Conservation (phyloP, 1,139 yeast genomes). For the Nakaseomyces nivariensis region DNA sequence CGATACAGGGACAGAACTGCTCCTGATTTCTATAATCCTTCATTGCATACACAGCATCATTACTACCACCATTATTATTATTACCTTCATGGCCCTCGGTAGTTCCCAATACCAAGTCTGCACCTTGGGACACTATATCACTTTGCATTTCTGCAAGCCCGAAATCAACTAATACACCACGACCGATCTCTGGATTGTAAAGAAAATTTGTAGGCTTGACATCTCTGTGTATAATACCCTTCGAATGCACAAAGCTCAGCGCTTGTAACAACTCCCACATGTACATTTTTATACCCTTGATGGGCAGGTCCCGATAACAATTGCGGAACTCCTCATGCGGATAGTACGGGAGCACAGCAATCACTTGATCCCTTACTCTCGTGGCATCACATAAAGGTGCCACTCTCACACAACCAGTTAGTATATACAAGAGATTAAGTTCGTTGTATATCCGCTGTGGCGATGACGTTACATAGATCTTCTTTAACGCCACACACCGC, state of each 20-base stretch:
- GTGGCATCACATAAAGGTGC: conserved; percentile 86
- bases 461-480: conserved; percentile 91
- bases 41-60: conserved; percentile 11
- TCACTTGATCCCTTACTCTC: conserved; percentile 80
- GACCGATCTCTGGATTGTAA: conserved; percentile 62
- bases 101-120: background rate
- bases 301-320: conserved; percentile 69
- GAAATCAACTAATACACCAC: conserved; percentile 85
- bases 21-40: conserved; percentile 29
- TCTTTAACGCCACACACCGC: conserved; percentile 78
- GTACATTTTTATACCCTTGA: conserved; percentile 71
- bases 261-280: conserved; percentile 72
- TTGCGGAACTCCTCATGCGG: conserved; percentile 86
- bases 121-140: conserved; percentile 10
- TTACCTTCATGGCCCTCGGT: background rate
- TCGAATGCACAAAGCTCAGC: conserved; percentile 62
- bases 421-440: conserved; percentile 58
- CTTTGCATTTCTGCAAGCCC: conserved; percentile 66
- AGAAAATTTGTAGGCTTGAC: conserved; percentile 84
- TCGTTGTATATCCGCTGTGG: conserved; percentile 87
- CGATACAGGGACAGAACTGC: conserved; percentile 26
- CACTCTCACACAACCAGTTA: conserved; percentile 61
- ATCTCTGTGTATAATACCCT: conserved; percentile 78
- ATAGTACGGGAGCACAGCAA: conserved; percentile 86
- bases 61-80: conserved; percentile 7